Evolutionary conservation across 805 yeast genomes (phyloP).

Genomic region (Metschnikowia koreensis): DNA sequence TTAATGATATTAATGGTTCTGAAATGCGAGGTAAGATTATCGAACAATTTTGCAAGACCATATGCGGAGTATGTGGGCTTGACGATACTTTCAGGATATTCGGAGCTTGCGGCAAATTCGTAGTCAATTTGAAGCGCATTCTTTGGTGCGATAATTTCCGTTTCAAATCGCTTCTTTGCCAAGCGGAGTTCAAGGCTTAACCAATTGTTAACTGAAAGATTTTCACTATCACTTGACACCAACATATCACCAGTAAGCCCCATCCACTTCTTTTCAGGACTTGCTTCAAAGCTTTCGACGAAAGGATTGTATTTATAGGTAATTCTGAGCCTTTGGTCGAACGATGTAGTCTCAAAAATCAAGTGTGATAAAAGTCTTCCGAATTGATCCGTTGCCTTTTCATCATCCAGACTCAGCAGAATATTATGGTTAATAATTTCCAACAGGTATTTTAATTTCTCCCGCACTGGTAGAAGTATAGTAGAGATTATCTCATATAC

Average conservation of each 20-base stretch:
- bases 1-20: conserved; percentile 48
- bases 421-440: conserved; percentile 24
- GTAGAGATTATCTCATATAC: conserved; percentile 44
- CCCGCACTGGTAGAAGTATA: conserved; percentile 44
- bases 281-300: conserved; percentile 17
- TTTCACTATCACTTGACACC: conserved; percentile 33
- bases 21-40: conserved; percentile 55
- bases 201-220: conserved; percentile 43
- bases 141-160: conserved; percentile 45
- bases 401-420: conserved; percentile 17
- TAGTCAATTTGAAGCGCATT: conserved; percentile 58
- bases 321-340: conserved; percentile 50
- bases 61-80: conserved; percentile 64
- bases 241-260: conserved; percentile 47
- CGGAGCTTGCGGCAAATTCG: conserved; percentile 38
- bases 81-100: conserved; percentile 13
- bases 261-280: conserved; percentile 40
- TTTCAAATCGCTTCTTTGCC: conserved; percentile 48
- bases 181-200: conserved; percentile 50
- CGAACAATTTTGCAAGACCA: conserved; percentile 54
- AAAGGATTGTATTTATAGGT: conserved; percentile 48
- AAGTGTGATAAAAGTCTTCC: conserved; percentile 57
- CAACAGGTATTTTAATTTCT: conserved; percentile 37
- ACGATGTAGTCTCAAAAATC: conserved; percentile 54
- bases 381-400: conserved; percentile 27